These are phyloP conservation scores for Gillenia trifoliata DNA, from an alignment of 306 rosid genomes.

Conservation along the genomic window DNA sequence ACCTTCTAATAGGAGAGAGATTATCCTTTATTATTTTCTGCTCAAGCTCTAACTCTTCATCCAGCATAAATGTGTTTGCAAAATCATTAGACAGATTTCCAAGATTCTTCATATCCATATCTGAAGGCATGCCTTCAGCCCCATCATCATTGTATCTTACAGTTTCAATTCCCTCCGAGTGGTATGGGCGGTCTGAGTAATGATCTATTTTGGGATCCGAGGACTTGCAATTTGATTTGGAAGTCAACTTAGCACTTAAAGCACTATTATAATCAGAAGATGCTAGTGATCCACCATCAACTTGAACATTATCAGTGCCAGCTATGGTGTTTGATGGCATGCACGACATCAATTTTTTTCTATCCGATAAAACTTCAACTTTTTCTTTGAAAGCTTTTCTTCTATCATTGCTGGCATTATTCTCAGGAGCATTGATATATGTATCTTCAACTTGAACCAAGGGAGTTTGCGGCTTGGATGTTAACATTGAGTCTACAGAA, in stretches of 20 bases:
- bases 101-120: slow-evolving; percentile 33
- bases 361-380: slow-evolving; percentile 27
- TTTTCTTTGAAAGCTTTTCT: slow-evolving; percentile 28
- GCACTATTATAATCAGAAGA: slow-evolving; percentile 11
- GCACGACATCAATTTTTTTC: slow-evolving; percentile 18
- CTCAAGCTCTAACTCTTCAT: slow-evolving; percentile 92
- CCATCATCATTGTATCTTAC: slow-evolving; percentile 21
- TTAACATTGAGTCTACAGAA: slow-evolving; percentile 39
- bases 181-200: slow-evolving; percentile 12
- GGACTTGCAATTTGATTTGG: slow-evolving; percentile 20
- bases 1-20: slow-evolving; percentile 58
- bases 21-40: slow-evolving; percentile 47
- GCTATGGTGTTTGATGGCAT: slow-evolving; percentile 18
- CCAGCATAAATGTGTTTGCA: slow-evolving; percentile 85
- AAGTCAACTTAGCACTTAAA: slow-evolving; percentile 17
- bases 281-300: slow-evolving; percentile 26
- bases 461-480: slow-evolving; percentile 30
- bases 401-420: slow-evolving; percentile 29
- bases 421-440: slow-evolving; percentile 25
- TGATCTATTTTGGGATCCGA: slow-evolving; percentile 17
- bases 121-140: slow-evolving; percentile 34
- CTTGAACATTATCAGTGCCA: slow-evolving; percentile 20
- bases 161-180: slow-evolving; percentile 27
- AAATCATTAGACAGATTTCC: slow-evolving; percentile 64
- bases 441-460: slow-evolving; percentile 30